Base-by-base conservation (phyloP, 495 filamentous ascomycete genomes). In the Aspergillus nidulans region DNA sequence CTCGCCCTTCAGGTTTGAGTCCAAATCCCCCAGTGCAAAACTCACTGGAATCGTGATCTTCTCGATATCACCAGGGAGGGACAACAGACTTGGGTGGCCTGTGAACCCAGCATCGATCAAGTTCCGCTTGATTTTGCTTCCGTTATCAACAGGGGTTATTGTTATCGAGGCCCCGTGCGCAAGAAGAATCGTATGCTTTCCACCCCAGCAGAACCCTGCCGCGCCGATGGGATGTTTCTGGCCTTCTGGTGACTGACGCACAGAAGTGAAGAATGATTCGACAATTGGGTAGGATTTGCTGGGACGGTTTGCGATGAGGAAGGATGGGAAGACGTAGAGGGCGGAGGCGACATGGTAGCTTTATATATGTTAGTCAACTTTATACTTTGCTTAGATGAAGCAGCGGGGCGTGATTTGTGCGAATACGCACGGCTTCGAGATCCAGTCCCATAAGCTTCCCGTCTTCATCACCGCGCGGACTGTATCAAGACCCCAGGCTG, bases 151-250 rank as follows among this genome's bases (percentile, higher is more conserved):
- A n/a, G n/a, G n/a, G 26, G 6, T n/a, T 6, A 36, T 15, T 2
- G 30, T 38, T 0, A 32, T 49, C 3, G 30, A 39, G 3, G 44
- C 48, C 10, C 69, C 69, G 28, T 72, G 65, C 4, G 72, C 69
- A 6, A 84, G 67, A 16, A 68, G 54, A 4, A 79, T 55, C 0
- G 73, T 62, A 55, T 81, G 72, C 52, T 76, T 77, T 2, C 81
- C 84, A 30, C 83, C 83, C 82, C 80, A 85, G 63, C 82, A 85
- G 60, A 80, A 85, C 0, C 83, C 83, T 0, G 80, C 76, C 1
- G 69, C 71, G 25, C 75, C 78, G 42, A 85, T 58, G 52, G 62
- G 62, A 46, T 56, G 53, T 34, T 28, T 18, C 4, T 63, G 55
- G 41, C 52, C 63, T 50, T 68, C 64, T 15, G 67, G 60, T 43